A percentile compares a stretch with the other conserved stretches of the same genome.
phyloP scores from a whole-genome alignment of 2,329 filamentous ascomycete species.

The Myotisia sp. region DNA sequence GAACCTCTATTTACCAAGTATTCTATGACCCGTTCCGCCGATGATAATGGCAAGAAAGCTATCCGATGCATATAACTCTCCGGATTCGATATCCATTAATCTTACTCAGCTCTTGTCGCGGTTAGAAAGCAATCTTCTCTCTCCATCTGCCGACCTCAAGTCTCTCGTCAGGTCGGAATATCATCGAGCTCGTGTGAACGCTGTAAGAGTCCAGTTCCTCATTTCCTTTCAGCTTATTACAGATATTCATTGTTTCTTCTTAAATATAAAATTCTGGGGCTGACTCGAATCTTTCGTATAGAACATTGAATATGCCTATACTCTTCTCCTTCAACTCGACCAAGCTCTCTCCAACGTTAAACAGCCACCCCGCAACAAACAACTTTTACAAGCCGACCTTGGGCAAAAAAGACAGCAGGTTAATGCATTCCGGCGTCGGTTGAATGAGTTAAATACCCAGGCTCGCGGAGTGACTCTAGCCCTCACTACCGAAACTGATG shows the following conservation, averaged over 20 bases:
- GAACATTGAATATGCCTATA: constrained; percentile 34
- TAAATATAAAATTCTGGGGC: background rate
- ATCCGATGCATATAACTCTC: constrained; percentile 12
- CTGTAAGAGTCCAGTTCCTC: constrained; percentile 19
- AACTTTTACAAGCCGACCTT: constrained; percentile 28
- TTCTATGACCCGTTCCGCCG: too few species aligned
- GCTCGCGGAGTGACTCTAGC: constrained; percentile 1
- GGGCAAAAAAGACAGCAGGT: constrained; percentile 24
- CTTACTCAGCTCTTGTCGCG: constrained; percentile 30
- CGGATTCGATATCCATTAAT: constrained; percentile 25
- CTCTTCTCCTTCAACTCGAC: constrained; percentile 28
- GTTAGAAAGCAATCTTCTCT: constrained; percentile 31
- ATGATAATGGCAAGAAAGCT: constrained; percentile 11
- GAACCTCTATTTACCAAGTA: too few species aligned
- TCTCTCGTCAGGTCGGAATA: constrained; percentile 27
- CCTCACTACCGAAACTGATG: constrained; percentile 4
- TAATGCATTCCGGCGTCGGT: constrained; percentile 20
- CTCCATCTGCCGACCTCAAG: constrained; percentile 24
- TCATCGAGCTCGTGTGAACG: constrained; percentile 29
- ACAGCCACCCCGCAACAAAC: constrained; percentile 20
- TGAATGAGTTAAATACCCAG: constrained; percentile 21
- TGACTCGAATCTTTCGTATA: constrained; percentile 12
- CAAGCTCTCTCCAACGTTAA: constrained; percentile 28
- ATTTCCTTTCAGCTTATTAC: background rate
- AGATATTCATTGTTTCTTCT: background rate